Conservation (phyloP, 2,329 filamentous ascomycete species). For the Grosmannia clavigera region DNA sequence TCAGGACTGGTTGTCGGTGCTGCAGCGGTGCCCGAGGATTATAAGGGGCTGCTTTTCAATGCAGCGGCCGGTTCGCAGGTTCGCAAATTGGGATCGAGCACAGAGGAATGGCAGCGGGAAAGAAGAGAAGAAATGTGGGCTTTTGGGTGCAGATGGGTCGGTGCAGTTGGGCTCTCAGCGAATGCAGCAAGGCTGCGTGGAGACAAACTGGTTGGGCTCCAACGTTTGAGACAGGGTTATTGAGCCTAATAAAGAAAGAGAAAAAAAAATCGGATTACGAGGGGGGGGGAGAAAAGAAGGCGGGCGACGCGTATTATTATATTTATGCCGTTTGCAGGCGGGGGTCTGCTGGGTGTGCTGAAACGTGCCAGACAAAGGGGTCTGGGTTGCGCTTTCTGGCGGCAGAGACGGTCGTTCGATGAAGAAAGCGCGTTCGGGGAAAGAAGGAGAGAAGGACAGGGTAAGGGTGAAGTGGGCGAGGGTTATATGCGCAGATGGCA, state of each 20-base stretch:
- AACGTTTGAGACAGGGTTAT: not conserved
- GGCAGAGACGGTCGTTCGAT: not conserved
- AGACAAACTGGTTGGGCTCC: slow-evolving; percentile 6
- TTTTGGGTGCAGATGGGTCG: not conserved
- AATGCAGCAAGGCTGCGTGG: slow-evolving; percentile 14
- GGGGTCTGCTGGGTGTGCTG: not conserved
- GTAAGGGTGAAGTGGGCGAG: not conserved
- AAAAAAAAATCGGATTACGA: not conserved
- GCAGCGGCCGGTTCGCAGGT: not conserved
- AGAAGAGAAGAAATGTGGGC: not conserved
- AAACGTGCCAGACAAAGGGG: not conserved
- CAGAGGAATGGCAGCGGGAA: not conserved
- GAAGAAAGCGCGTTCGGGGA: not conserved
- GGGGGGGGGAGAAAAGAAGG: not conserved
- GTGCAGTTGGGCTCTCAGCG: not conserved
- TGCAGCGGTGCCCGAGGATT: slow-evolving; percentile 22
- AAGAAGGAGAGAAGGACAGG: not conserved
- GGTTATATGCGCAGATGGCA: slow-evolving; percentile 1
- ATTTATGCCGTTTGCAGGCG: not conserved
- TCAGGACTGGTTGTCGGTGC: slow-evolving; percentile 6
- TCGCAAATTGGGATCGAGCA: not conserved
- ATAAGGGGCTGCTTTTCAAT: slow-evolving; percentile 12
- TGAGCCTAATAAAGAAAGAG: slow-evolving; percentile 3
- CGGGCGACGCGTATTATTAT: not conserved
- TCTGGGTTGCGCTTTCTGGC: not conserved